phyloP scores from a whole-genome alignment of 306 rosid species.

The Canavalia ensiformis region DNA sequence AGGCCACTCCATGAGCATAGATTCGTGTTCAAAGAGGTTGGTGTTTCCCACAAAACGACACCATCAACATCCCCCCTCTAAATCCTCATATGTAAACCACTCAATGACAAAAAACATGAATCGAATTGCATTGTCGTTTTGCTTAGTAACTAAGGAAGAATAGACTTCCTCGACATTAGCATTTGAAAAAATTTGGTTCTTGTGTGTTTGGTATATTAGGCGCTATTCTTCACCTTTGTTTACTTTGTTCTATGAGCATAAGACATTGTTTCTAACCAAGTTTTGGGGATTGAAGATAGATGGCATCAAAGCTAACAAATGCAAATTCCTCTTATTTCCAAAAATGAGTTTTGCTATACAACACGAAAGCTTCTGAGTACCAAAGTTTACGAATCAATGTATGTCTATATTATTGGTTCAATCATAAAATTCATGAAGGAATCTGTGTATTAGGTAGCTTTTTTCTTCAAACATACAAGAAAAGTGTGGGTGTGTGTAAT shows the following conservation, averaged over 20 bases:
- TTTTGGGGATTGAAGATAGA: neutral
- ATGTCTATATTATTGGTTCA: too few species aligned
- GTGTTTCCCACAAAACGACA: slow-evolving; percentile 52
- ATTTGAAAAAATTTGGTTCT: slow-evolving; percentile 35
- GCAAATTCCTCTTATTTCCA: neutral
- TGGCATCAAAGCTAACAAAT: neutral
- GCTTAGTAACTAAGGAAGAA: slow-evolving; percentile 44
- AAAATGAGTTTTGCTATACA: too few species aligned
- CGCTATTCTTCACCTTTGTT: slow-evolving; percentile 38
- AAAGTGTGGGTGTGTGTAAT: too few species aligned
- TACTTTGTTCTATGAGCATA: slow-evolving; percentile 41
- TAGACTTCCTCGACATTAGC: slow-evolving; percentile 36
- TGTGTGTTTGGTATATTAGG: slow-evolving; percentile 51
- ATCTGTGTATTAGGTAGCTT: too few species aligned
- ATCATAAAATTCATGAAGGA: too few species aligned
- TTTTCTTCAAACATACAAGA: too few species aligned
- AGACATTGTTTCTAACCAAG: slow-evolving; percentile 31
- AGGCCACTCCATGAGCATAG: slow-evolving; percentile 52
- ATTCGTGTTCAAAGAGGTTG: slow-evolving; percentile 49
- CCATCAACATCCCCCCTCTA: slow-evolving; percentile 14
- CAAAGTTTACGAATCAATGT: too few species aligned
- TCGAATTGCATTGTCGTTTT: slow-evolving; percentile 55
- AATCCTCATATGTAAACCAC: slow-evolving; percentile 46
- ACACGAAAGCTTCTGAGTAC: too few species aligned
- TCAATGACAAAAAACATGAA: slow-evolving; percentile 50